Conservation (phyloP, 2,329 filamentous ascomycete species). For the Monilinia laxa region DNA sequence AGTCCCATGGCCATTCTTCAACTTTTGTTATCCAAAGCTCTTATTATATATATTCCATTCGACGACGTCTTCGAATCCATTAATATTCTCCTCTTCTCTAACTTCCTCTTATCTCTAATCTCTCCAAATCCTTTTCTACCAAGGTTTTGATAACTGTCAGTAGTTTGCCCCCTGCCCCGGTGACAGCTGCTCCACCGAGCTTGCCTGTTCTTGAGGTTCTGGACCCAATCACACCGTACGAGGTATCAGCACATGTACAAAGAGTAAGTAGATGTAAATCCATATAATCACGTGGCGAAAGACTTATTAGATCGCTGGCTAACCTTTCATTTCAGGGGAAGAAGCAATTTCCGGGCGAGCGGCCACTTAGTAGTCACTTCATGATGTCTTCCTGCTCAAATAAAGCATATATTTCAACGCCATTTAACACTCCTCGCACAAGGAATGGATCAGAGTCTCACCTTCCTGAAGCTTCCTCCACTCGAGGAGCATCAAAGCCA, state of each 20-base stretch:
- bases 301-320: not conserved
- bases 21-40: not conserved
- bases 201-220: slow-evolving; percentile 15
- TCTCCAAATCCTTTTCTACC: not conserved
- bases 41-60: not conserved
- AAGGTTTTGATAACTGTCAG: not conserved
- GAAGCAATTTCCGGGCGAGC: not conserved
- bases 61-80: not conserved
- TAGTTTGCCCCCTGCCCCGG: not conserved
- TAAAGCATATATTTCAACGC: slow-evolving; percentile 6
- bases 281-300: slow-evolving; percentile 5
- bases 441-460: not conserved
- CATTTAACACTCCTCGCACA: slow-evolving; percentile 14
- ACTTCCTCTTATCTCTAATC: no score
- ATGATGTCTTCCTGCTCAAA: slow-evolving; percentile 17
- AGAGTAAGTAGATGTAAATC: not conserved
- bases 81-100: not conserved
- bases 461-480: not conserved
- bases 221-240: not conserved
- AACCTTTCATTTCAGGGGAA: not conserved
- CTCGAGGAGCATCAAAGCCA: not conserved
- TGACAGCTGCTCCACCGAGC: slow-evolving; percentile 10
- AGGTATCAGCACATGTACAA: not conserved
- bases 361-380: slow-evolving; percentile 6
- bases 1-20: no score